Evolutionary conservation across 179 eudicot genomes (phyloP).

Genomic region (Heliamphora pulchella): DNA sequence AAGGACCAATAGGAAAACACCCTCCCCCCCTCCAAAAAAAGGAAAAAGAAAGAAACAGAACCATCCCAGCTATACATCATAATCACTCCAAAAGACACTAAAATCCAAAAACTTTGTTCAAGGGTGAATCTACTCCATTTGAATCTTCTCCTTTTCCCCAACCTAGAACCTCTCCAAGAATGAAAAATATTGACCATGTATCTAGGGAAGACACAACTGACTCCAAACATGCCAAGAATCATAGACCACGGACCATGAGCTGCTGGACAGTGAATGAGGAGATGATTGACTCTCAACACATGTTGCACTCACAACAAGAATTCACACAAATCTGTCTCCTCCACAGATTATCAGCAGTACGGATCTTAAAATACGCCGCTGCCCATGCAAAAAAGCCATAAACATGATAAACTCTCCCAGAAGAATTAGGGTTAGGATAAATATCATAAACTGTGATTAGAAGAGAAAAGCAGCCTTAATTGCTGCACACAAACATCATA

Average conservation of each 20-base stretch:
- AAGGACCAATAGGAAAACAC: neutral
- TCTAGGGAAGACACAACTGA: too few relatives aligned
- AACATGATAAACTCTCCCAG: neutral
- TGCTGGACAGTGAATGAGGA: too few relatives aligned
- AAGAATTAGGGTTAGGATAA: neutral
- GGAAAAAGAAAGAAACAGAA: neutral
- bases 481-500: too few relatives aligned
- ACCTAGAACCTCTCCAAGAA: neutral
- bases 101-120: too few relatives aligned
- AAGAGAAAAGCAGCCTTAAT: too few relatives aligned
- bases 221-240: too few relatives aligned
- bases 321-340: neutral
- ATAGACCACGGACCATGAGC: too few relatives aligned
- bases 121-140: too few relatives aligned
- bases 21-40: neutral
- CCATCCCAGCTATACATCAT: neutral
- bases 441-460: too few relatives aligned
- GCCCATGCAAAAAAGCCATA: neutral
- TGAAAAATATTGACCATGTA: neutral
- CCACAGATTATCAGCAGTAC: neutral
- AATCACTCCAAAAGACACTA: too few relatives aligned
- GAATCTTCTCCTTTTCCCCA: neutral
- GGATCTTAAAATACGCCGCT: neutral
- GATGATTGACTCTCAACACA: too few relatives aligned
- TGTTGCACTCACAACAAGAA: neutral